Evolutionary conservation across 164 flowering plant genomes (phyloP), one percentile per base, ranked within the genome.

Genomic region (Magnolia kwangsiensis): DNA sequence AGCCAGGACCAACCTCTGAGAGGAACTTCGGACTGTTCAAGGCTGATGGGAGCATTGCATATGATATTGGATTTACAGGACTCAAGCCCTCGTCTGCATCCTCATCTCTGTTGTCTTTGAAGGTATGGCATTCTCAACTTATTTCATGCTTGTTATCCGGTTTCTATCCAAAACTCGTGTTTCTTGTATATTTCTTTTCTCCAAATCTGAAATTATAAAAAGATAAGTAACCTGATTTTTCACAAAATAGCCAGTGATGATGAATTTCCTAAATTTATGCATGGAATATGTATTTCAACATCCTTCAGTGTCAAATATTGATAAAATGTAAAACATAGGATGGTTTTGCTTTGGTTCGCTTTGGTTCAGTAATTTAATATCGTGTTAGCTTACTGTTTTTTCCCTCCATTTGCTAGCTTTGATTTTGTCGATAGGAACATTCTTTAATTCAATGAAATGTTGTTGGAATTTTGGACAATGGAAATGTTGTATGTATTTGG

Each of bases 1-100:
- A 94, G 81, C 88, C 90, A 19, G 97, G 94, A 21, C 87, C 89
- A 27, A 88, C 90, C 2, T 94, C 97, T 13, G 98, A 94, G 84
- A 89, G 94, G 81, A 92, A 94, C 85, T 94, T 91, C 76, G 97
- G 98, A 63, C 76, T 94, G 78, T 94, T 90, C 74, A 92, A 94
- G 74, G 83, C 92, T 49, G 98, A 92, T 85, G 98, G 98, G 27
- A 94, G 97, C 80, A 88, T 89, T 72, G 59, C 97, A 2, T 94
- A 94, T 83, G 78, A 92, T 69, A 89, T 94, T 76, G 97, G 98
- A 6, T 91, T 92, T 83, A 86, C 88, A 20, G 98, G 95, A 7
- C 88, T 93, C 29, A 81, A 71, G 21, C 81, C 89, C 61, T 75
- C 88, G 20, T 84, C 95, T 8, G 29, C 83, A 63, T 81, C 90